Conservation (phyloP, 73 alveolate genomes). For the Paramecium biaurelia region DNA sequence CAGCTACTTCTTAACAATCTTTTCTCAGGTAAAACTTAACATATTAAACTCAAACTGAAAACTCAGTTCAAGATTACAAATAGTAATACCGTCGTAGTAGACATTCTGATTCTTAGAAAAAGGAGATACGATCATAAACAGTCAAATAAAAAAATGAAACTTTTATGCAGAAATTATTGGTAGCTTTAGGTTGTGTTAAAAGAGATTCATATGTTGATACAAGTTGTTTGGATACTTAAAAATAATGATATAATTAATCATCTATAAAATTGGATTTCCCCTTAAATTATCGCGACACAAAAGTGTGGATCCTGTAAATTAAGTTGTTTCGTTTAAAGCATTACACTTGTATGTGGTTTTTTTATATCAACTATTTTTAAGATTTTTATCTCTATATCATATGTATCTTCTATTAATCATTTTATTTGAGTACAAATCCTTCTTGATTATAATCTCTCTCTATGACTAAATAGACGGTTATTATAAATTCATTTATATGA, state of each 20-base stretch:
- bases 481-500: background rate
- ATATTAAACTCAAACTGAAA: background rate
- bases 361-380: background rate
- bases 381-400: background rate
- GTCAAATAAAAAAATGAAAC: background rate
- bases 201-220: constrained; percentile 37
- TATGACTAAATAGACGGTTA: background rate
- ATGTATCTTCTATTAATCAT: background rate
- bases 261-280: background rate
- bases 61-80: background rate
- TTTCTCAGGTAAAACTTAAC: background rate
- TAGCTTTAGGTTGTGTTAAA: constrained; percentile 62
- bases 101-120: constrained; percentile 2
- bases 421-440: background rate
- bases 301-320: background rate
- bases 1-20: constrained; percentile 4
- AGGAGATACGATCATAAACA: constrained; percentile 16
- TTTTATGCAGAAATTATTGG: constrained; percentile 46
- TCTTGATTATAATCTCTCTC: background rate
- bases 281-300: background rate
- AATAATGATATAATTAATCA: background rate
- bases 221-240: background rate
- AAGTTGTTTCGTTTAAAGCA: background rate
- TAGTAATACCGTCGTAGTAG: background rate
- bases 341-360: background rate